Evolutionary conservation across 495 filamentous ascomycete genomes (phyloP).

Genomic region (Aspergillus leporis): DNA sequence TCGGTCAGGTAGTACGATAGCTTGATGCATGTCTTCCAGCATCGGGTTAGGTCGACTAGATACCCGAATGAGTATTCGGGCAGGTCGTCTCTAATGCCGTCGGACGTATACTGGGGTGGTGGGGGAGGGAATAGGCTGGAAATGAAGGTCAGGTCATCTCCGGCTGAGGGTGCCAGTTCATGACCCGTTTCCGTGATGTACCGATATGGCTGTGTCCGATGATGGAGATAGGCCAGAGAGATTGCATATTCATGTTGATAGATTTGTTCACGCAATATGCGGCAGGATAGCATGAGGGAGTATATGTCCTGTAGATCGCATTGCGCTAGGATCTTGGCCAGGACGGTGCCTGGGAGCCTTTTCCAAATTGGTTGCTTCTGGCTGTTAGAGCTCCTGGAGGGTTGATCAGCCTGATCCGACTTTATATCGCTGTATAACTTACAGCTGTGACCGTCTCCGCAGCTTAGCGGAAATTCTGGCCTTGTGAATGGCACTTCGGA

Average conservation of each 20-base stretch:
- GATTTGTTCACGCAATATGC: constrained; percentile 23
- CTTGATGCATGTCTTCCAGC: constrained; percentile 32
- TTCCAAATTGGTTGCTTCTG: constrained; percentile 18
- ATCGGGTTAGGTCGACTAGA: constrained; percentile 26
- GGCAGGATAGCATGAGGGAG: constrained; percentile 25
- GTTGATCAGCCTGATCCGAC: background rate
- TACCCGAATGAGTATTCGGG: constrained; percentile 35
- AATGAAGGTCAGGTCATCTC: constrained; percentile 33
- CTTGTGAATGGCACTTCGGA: constrained; percentile 4
- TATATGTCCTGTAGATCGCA: constrained; percentile 27
- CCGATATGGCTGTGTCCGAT: constrained; percentile 10
- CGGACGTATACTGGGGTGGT: constrained; percentile 27
- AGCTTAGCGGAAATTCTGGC: background rate
- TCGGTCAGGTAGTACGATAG: constrained; percentile 31
- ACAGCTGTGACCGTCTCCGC: constrained; percentile 1
- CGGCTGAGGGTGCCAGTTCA: constrained; percentile 13
- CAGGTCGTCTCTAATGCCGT: constrained; percentile 14
- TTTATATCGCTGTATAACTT: background rate
- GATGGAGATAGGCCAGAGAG: constrained; percentile 24
- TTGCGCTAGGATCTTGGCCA: constrained; percentile 23
- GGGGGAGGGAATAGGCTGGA: constrained; percentile 31
- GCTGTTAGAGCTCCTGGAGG: background rate
- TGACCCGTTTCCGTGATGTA: background rate
- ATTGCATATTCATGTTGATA: constrained; percentile 27
- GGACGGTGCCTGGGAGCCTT: constrained; percentile 23